A percentile compares a stretch with the other conserved stretches of the same genome.
Conservation (phyloP, 352 stramenopile species). For the Pythium insidiosum region DNA sequence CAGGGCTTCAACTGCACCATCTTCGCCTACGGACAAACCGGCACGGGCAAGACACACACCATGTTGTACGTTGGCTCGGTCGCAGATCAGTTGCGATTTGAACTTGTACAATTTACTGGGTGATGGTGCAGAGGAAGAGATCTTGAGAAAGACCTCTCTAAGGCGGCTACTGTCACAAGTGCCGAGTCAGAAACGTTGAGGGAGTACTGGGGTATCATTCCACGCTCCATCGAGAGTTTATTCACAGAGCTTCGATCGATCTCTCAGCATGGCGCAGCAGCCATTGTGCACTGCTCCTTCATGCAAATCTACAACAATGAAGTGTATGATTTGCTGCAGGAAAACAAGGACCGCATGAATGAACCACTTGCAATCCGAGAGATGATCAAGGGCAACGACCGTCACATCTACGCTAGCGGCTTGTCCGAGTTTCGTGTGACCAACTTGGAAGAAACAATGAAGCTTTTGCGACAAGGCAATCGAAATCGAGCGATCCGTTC, state of each 20-base stretch:
- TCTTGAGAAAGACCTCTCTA: conserved; percentile 35
- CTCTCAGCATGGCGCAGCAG: conserved; percentile 33
- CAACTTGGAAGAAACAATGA: conserved; percentile 65
- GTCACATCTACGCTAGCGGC: conserved; percentile 87
- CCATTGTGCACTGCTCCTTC: conserved; percentile 83
- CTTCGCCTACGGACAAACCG: conserved; percentile 89
- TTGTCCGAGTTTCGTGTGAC: conserved; percentile 86
- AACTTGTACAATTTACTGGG: not conserved
- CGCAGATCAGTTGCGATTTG: no score
- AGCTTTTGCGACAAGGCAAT: conserved; percentile 69
- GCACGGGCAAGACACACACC: conserved; percentile 87
- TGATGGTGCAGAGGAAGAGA: conserved; percentile 32
- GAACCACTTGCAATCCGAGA: conserved; percentile 43
- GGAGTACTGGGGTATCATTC: conserved; percentile 71
- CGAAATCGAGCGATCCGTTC: conserved; percentile 83
- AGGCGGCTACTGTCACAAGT: no score
- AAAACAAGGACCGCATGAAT: conserved; percentile 47
- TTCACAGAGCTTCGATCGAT: conserved; percentile 71
- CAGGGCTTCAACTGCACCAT: conserved; percentile 89
- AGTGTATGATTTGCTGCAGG: conserved; percentile 62
- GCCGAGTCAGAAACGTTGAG: no score
- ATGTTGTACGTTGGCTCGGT: conserved; percentile 57
- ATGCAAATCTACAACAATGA: conserved; percentile 92
- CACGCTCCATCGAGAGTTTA: conserved; percentile 71
- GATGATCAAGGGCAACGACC: conserved; percentile 70